Percentiles rank a stretch among this genome's conserved stretches.
phyloP scores from a whole-genome alignment of 2,329 filamentous ascomycete species.

The Cercospora sp. region DNA sequence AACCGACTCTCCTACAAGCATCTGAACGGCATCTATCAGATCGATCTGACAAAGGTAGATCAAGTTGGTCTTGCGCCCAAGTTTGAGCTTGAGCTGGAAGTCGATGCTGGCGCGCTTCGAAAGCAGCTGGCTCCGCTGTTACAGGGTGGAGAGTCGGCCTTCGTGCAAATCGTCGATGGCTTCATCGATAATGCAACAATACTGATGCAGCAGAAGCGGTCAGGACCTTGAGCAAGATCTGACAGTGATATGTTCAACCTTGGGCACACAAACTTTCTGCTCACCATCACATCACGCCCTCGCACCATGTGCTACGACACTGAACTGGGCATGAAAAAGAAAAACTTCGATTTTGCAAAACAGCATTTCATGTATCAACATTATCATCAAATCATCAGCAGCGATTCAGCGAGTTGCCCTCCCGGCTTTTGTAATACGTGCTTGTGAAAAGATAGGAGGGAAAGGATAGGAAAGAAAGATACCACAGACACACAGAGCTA shows the following conservation, averaged over 20 bases:
- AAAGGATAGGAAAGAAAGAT: background rate
- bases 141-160: constrained; percentile 57
- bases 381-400: background rate
- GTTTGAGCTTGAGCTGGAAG: constrained; percentile 79
- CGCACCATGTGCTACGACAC: background rate
- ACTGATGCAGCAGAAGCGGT: constrained; percentile 41
- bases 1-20: constrained; percentile 91
- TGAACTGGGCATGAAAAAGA: background rate
- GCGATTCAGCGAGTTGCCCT: background rate
- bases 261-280: background rate
- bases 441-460: background rate
- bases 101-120: constrained; percentile 63
- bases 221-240: background rate
- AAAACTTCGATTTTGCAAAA: background rate
- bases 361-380: background rate
- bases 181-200: constrained; percentile 72
- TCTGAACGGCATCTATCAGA: constrained; percentile 68
- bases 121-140: constrained; percentile 64
- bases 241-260: background rate
- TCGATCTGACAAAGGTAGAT: constrained; percentile 91
- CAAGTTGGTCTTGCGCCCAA: constrained; percentile 57
- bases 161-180: constrained; percentile 67
- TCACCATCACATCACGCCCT: background rate
- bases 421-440: background rate
- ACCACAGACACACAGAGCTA: background rate